Base-by-base conservation (phyloP, 441 rosid genomes). In the Aquilaria agallochum region DNA sequence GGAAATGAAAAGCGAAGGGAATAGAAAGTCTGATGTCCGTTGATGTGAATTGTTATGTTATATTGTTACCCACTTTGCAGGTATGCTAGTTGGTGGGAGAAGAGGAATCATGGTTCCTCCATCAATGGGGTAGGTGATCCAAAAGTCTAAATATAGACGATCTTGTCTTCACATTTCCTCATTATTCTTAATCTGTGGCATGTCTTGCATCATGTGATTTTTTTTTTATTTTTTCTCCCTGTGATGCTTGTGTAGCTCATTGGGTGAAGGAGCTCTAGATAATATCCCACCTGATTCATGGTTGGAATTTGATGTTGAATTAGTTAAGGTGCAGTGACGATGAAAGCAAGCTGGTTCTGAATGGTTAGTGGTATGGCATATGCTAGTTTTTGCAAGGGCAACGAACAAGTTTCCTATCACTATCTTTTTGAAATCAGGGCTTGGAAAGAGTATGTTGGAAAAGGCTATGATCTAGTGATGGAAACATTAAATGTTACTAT, bases 11-110 rank as follows among this genome's bases (percentile, higher is more conserved):
- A 15, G 15, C 0, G 15, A 40, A 40, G 44, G 5, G 44, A 40
- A 1, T 40, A 9, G 5, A 5, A 40, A 20, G 30, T 46, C 34
- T 50, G 32, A 30, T 47, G 3, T 12, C 5, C n/a, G 48, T 34
- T 9, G 9, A 5, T 33, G 7, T 32, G 4, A 40, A 40, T 40
- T 9, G 9, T 40, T 40, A 15, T 15, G 15, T 15, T 15, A 15
- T 15, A 15, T 15, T 40, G 4, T 40, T 40, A 40, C 44, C 2
- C 5, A 40, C 52, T 63, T 60, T 50, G 55, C 70, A 84, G 90
- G 93, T 14, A 73, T 87, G 86, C 79, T 64, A 55, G 83, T 73
- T 59, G 90, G 90, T 58, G 85, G 71, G 54, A 87, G 73, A 68
- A 79, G 88, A 73, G 77, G 85, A 68, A 72, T 87, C 4, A 55